Percentiles rank a stretch among this genome's conserved stretches.
Conservation (phyloP, 768 basidiomycete genomes). For the Aureoboletus auriporus region DNA sequence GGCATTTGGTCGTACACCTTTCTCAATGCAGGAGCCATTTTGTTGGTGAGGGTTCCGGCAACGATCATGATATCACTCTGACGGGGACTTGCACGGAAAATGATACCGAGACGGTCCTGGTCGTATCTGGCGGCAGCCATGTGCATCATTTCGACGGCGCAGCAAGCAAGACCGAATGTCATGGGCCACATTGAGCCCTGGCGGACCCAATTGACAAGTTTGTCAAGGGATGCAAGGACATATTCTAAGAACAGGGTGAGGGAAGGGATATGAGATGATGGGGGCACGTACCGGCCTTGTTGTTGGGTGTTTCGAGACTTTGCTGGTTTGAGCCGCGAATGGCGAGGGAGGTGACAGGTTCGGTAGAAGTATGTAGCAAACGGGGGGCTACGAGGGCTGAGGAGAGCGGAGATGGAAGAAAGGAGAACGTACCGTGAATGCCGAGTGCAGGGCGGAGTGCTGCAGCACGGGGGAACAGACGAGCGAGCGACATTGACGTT, state of each 20-base stretch:
- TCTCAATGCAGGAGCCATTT: slow-evolving; percentile 97
- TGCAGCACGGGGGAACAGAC: slow-evolving; percentile 31
- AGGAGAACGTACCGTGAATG: slow-evolving; percentile 26
- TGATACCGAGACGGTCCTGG: slow-evolving; percentile 94
- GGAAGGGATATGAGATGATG: neutral
- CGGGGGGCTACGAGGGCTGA: too few species aligned
- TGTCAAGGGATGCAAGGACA: slow-evolving; percentile 93
- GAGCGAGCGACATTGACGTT: neutral
- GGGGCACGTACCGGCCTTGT: slow-evolving; percentile 70
- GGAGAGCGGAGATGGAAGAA: too few species aligned
- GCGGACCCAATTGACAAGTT: slow-evolving; percentile 94
- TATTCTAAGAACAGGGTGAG: slow-evolving; percentile 60
- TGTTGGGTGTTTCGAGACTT: slow-evolving; percentile 83
- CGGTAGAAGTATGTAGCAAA: slow-evolving; percentile 34
- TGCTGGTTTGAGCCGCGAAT: slow-evolving; percentile 78
- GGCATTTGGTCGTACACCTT: slow-evolving; percentile 99
- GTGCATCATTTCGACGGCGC: slow-evolving; percentile 99
- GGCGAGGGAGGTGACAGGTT: slow-evolving; percentile 69
- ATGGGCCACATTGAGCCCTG: slow-evolving; percentile 99
- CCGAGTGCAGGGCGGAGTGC: slow-evolving; percentile 43
- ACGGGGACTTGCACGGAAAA: slow-evolving; percentile 98
- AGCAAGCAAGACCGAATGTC: slow-evolving; percentile 98
- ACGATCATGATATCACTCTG: slow-evolving; percentile 99
- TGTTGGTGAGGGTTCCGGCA: slow-evolving; percentile 97
- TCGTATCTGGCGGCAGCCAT: slow-evolving; percentile 99